These are phyloP conservation scores for Juglanconis juglandina DNA, from an alignment of 2,329 filamentous ascomycete species.

Conservation along the genomic window DNA sequence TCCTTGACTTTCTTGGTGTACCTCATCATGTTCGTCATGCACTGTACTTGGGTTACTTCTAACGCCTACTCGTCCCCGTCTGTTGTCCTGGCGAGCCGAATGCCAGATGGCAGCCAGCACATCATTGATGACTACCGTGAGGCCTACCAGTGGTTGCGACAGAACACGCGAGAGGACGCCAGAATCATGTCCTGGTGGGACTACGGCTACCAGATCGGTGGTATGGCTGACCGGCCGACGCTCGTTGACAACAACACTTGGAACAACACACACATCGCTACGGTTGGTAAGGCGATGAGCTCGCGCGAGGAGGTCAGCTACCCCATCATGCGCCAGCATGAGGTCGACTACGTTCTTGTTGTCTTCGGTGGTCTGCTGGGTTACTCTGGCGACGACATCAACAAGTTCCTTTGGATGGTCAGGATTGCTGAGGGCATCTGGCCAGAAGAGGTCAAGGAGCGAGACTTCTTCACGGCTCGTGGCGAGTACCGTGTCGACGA, in stretches of 20 bases:
- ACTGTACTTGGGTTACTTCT: constrained; percentile 99
- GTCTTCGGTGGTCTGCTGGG: constrained; percentile 94
- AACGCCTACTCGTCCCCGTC: constrained; percentile 98
- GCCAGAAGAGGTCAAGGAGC: constrained; percentile 98
- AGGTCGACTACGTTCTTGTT: constrained; percentile 97
- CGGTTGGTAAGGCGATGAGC: constrained; percentile 98
- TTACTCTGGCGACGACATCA: constrained; percentile 98
- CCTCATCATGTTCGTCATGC: constrained; percentile 87
- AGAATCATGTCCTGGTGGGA: constrained; percentile 99
- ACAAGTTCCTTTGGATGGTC: constrained; percentile 99
- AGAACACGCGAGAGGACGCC: constrained; percentile 91
- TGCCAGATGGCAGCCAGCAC: constrained; percentile 93
- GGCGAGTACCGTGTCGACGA: constrained; percentile 95
- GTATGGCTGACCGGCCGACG: constrained; percentile 96
- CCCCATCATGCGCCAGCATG: constrained; percentile 95
- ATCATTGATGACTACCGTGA: constrained; percentile 99
- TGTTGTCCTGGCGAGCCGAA: constrained; percentile 85
- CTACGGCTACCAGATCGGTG: constrained; percentile 98
- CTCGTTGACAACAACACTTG: constrained; percentile 99
- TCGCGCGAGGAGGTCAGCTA: constrained; percentile 97
- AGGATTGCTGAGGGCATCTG: constrained; percentile 98
- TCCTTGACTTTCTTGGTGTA: constrained; percentile 72
- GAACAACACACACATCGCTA: constrained; percentile 99
- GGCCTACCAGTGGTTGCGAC: constrained; percentile 98
- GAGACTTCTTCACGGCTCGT: constrained; percentile 88